Percentiles rank a stretch among this genome's conserved stretches.
These are phyloP conservation scores for Cytospora piceicola DNA, from an alignment of 2,329 filamentous ascomycete species.

Conservation along the genomic window DNA sequence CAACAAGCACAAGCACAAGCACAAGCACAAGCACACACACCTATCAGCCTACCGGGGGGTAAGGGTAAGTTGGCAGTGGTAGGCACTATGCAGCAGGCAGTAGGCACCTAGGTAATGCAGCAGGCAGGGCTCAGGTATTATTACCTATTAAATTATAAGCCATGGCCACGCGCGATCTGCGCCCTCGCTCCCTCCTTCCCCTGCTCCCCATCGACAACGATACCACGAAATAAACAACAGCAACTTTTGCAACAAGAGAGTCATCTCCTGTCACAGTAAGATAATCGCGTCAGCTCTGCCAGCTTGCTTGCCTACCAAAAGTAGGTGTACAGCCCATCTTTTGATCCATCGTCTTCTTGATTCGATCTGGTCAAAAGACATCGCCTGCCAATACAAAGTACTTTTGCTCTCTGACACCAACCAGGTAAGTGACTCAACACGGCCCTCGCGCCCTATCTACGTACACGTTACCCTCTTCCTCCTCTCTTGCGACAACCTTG, in stretches of 20 bases:
- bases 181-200: conserved; percentile 43
- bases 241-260: conserved; percentile 54
- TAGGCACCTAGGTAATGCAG: too few relatives aligned
- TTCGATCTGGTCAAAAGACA: conserved; percentile 37
- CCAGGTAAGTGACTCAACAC: conserved; percentile 43
- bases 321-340: conserved; percentile 33
- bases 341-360: conserved; percentile 38
- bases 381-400: conserved; percentile 34
- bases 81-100: not conserved
- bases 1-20: not conserved
- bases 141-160: conserved; percentile 27
- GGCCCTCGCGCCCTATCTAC: conserved; percentile 28
- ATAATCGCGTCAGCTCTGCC: conserved; percentile 61
- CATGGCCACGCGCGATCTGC: conserved; percentile 32
- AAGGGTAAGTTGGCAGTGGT: not conserved
- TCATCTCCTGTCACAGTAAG: conserved; percentile 64
- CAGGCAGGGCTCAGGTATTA: conserved; percentile 12
- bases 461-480: conserved; percentile 22
- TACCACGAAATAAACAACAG: conserved; percentile 46
- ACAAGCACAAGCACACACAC: conserved; percentile 9
- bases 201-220: conserved; percentile 53
- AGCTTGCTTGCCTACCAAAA: conserved; percentile 37
- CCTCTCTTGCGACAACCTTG: not conserved
- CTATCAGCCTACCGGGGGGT: conserved; percentile 14
- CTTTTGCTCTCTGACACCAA: conserved; percentile 41